Evolutionary conservation across 1,284 basidiomycete species (phyloP).

Genomic region (Cryptococcus sp.): DNA sequence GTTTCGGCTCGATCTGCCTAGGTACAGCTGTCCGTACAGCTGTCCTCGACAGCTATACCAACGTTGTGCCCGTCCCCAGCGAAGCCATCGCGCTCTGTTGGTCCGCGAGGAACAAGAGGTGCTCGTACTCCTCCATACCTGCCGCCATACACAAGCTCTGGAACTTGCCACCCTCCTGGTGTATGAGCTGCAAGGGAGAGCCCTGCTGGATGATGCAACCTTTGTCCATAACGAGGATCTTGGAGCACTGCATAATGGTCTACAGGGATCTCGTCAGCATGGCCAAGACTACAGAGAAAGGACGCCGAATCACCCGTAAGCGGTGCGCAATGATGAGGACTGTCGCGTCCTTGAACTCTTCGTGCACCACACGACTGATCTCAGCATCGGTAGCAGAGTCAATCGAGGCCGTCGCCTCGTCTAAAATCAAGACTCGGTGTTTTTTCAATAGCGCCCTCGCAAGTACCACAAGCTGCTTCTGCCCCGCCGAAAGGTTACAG

Average conservation of each 20-base stretch:
- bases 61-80: too few relatives aligned
- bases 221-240: constrained; percentile 41
- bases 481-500: constrained; percentile 55
- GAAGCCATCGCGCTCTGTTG: not conserved
- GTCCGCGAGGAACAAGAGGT: constrained; percentile 25
- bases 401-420: constrained; percentile 54
- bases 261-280: constrained; percentile 1
- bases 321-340: constrained; percentile 52
- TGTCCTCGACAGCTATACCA: too few relatives aligned
- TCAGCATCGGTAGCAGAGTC: constrained; percentile 50
- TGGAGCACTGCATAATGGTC: constrained; percentile 41
- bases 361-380: constrained; percentile 49
- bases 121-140: constrained; percentile 32
- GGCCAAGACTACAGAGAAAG: not conserved
- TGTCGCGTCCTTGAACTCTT: constrained; percentile 44
- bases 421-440: constrained; percentile 53
- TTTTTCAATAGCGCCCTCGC: constrained; percentile 54
- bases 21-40: too few relatives aligned
- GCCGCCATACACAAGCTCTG: constrained; percentile 30
- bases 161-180: constrained; percentile 30
- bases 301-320: constrained; percentile 29
- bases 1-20: too few relatives aligned
- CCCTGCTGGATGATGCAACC: constrained; percentile 36
- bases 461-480: constrained; percentile 55
- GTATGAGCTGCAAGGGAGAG: constrained; percentile 30